Evolutionary conservation across 306 rosid species (phyloP).

Genomic region (Citrullus mucosospermus): DNA sequence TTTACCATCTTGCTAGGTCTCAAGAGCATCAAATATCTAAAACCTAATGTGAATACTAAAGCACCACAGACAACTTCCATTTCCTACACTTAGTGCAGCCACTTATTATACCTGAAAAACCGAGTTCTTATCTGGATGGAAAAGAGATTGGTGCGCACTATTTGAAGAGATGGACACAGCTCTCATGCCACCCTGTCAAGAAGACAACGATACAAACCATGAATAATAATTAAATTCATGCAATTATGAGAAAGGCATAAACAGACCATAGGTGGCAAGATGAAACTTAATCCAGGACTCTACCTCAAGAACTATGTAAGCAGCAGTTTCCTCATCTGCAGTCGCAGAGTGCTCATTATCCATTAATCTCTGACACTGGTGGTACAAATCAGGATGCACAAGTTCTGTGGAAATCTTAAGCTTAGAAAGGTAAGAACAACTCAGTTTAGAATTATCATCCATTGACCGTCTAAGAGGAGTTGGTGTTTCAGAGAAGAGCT

Average conservation of each 20-base stretch:
- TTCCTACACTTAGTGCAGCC: background rate
- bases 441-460: slow-evolving; percentile 33
- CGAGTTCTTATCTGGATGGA: slow-evolving; percentile 45
- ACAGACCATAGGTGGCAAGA: background rate
- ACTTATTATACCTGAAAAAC: slow-evolving; percentile 54
- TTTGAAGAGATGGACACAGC: slow-evolving; percentile 33
- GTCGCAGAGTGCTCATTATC: slow-evolving; percentile 29
- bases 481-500: slow-evolving; percentile 25
- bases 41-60: background rate
- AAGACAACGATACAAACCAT: background rate
- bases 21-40: background rate
- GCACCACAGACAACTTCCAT: background rate
- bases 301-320: slow-evolving; percentile 50
- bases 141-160: slow-evolving; percentile 28
- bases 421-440: slow-evolving; percentile 72
- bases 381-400: slow-evolving; percentile 49
- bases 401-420: slow-evolving; percentile 74
- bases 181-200: slow-evolving; percentile 50
- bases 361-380: slow-evolving; percentile 48
- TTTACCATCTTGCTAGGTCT: background rate
- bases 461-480: slow-evolving; percentile 22
- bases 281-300: slow-evolving; percentile 5
- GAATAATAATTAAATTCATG: background rate
- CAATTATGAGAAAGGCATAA: background rate
- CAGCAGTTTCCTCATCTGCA: slow-evolving; percentile 28